These are phyloP conservation scores for Plasmodium sp. DNA, from an alignment of 169 alveolate genomes.

Conservation along the genomic window DNA sequence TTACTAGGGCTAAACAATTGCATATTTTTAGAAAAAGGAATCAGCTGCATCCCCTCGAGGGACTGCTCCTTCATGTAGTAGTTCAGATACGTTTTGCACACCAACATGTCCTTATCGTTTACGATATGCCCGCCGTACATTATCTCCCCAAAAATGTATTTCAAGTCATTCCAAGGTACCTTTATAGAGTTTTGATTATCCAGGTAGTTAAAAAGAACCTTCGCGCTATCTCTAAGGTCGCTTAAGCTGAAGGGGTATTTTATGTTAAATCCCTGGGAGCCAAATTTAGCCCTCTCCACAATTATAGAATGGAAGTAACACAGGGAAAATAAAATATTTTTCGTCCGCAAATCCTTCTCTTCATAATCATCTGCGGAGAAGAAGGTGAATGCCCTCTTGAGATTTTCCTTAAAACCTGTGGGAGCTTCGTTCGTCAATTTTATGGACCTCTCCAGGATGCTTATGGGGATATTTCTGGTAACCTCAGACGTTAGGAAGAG, in stretches of 20 bases:
- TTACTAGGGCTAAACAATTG: slow-evolving; percentile 68
- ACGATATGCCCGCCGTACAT: slow-evolving; percentile 99
- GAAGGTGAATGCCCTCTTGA: slow-evolving; percentile 96
- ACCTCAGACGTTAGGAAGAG: slow-evolving; percentile 95
- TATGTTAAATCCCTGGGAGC: slow-evolving; percentile 98
- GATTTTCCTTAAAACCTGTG: slow-evolving; percentile 95
- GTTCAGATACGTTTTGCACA: slow-evolving; percentile 93
- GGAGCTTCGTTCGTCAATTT: slow-evolving; percentile 98
- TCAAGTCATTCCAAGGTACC: slow-evolving; percentile 98
- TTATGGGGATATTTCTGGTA: slow-evolving; percentile 93
- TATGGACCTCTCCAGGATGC: slow-evolving; percentile 96
- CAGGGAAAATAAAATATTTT: slow-evolving; percentile 95
- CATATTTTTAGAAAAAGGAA: slow-evolving; percentile 86
- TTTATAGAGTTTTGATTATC: slow-evolving; percentile 89
- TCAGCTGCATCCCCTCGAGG: slow-evolving; percentile 94
- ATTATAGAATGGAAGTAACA: slow-evolving; percentile 97
- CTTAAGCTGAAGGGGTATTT: slow-evolving; percentile 96
- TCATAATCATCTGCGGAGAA: slow-evolving; percentile 94
- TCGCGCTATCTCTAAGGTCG: slow-evolving; percentile 96
- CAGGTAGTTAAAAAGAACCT: slow-evolving; percentile 93
- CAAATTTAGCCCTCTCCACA: slow-evolving; percentile 97
- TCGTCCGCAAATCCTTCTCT: slow-evolving; percentile 94
- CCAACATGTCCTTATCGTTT: slow-evolving; percentile 96
- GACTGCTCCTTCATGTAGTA: slow-evolving; percentile 94
- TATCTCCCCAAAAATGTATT: slow-evolving; percentile 97